These are phyloP conservation scores for Tricholoma matsutake DNA, from an alignment of 768 basidiomycete species.

Conservation along the genomic window DNA sequence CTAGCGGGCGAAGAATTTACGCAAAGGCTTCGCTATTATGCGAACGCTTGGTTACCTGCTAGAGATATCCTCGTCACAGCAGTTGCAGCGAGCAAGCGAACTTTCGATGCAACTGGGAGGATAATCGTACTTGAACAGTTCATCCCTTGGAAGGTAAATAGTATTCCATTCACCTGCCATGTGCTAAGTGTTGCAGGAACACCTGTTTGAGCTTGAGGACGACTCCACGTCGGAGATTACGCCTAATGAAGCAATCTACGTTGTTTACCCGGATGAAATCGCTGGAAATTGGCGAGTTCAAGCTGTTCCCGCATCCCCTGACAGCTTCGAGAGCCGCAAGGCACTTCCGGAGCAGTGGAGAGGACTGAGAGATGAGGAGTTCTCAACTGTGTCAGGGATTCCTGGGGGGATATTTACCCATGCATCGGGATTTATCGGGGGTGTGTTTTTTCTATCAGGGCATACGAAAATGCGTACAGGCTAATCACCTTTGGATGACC, in stretches of 20 bases:
- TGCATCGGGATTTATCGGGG: slow-evolving; percentile 96
- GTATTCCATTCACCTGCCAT: not conserved
- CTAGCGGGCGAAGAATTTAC: slow-evolving; percentile 87
- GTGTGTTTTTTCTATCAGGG: slow-evolving; percentile 35
- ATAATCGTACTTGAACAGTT: slow-evolving; percentile 80
- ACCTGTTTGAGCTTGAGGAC: slow-evolving; percentile 83
- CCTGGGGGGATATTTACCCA: slow-evolving; percentile 89
- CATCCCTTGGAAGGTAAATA: slow-evolving; percentile 81
- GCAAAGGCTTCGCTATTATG: slow-evolving; percentile 74
- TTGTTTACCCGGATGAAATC: slow-evolving; percentile 86
- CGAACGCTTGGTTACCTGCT: slow-evolving; percentile 90
- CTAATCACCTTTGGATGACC: not conserved
- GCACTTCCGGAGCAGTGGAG: slow-evolving; percentile 93
- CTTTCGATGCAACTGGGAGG: slow-evolving; percentile 66
- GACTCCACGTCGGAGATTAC: slow-evolving; percentile 43
- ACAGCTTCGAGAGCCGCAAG: slow-evolving; percentile 89
- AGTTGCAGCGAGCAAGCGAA: slow-evolving; percentile 51
- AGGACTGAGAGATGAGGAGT: slow-evolving; percentile 80
- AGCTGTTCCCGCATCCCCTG: slow-evolving; percentile 78
- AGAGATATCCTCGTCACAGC: slow-evolving; percentile 67
- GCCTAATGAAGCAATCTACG: slow-evolving; percentile 66
- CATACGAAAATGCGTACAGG: slow-evolving; percentile 2
- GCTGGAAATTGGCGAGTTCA: slow-evolving; percentile 85
- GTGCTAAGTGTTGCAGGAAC: slow-evolving; percentile 44
- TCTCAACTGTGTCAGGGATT: slow-evolving; percentile 73